Base-by-base conservation (phyloP, 1,139 yeast genomes). In the Lodderomyces metapsilosis region DNA sequence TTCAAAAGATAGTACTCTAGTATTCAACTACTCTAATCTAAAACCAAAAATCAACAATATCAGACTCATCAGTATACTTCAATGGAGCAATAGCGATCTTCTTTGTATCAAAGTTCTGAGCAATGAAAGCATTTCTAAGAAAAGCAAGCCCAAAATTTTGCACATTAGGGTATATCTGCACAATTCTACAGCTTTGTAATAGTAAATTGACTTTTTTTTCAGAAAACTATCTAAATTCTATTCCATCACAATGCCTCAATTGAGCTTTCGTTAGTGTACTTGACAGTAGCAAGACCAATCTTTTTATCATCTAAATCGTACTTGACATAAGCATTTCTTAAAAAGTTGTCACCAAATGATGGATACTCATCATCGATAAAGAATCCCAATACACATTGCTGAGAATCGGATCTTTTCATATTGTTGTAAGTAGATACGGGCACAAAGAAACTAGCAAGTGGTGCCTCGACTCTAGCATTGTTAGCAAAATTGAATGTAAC, bases 281-380 rank as follows among this genome's bases (percentile, higher is more conserved):
- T 30, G 9, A 34, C 32, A 9, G 35, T 37, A 9, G 44, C 44
- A 4, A 42, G n/a, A 8, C 44, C 44, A 34, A 42, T 20, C 18
- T 20, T 33, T 11, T 22, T 34, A 5, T 28, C 25, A 12, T 42
- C 44, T 9, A 38, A 59, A 25, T 62, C 67, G 21, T 51, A 54
- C 2, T 64, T 68, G 44, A 45, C 51, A 5, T 79, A 78, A 33
- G 64, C 71, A 43, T 64, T 58, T 51, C 74, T 80, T 41, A 52
- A 59, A 24, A 71, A 61, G 37, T 64, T 67, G 12, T 80, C 74
- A 41, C 69, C 70, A 5, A 27, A 12, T 27, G 50, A 42, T 27
- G 30, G 18, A 18, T 13, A 24, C 17, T 31, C 41, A 12, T 11
- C 3, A 15, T 36, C 27, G 15, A 23, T 23, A 11, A 48, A 34